Evolutionary conservation across 2,329 filamentous ascomycete species (phyloP), one percentile per base, ranked within the genome.

Genomic region (Diaporthe sp.): DNA sequence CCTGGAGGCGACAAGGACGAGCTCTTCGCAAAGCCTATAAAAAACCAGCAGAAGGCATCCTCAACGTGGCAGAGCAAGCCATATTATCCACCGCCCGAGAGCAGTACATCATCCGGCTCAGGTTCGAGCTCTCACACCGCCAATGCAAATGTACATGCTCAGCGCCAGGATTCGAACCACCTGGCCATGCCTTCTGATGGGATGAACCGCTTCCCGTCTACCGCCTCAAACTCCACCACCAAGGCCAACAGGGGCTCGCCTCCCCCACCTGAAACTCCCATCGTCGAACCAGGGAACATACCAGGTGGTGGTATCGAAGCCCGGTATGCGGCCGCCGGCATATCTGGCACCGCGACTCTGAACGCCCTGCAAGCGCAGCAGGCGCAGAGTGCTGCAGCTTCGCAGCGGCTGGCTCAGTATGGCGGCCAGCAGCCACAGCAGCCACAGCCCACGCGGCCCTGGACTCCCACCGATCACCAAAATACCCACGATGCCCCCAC

Each of bases 381-480:
- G 82, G 92, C 94, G 22, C 85, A 96, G 79, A 97, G 94, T 82
- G 92, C 94, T 22, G 95, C 95, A 3, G 95, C 96, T 25, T 90
- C 94, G 39, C 95, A 97, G 82, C 90, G 96, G 79, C 86, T 94
- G 77, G 94, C 95, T 51, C 94, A 97, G 76, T 98, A 98, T 82
- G 90, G 89, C 31, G 86, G 88, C 49, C 86, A 88, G 72, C 85
- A 86, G 73, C 86, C 86, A 46, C 82, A 84, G 44, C 84, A 85
- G 60, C 86, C 85, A 22, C 84, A 85, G 75, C 87, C 85, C 37
- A 82, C 88, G 37, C 90, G 96, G 65, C 96, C 96, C 42, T 98
- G 96, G 97, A 98, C 96, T 13, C 97, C 97, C 0, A 98, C 97
- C 4, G 97, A 99, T 83, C 90, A 92, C 75, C 93, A 93, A 77